phyloP scores from a whole-genome alignment of 495 filamentous ascomycete genomes.

The Trichoderma parareesei region DNA sequence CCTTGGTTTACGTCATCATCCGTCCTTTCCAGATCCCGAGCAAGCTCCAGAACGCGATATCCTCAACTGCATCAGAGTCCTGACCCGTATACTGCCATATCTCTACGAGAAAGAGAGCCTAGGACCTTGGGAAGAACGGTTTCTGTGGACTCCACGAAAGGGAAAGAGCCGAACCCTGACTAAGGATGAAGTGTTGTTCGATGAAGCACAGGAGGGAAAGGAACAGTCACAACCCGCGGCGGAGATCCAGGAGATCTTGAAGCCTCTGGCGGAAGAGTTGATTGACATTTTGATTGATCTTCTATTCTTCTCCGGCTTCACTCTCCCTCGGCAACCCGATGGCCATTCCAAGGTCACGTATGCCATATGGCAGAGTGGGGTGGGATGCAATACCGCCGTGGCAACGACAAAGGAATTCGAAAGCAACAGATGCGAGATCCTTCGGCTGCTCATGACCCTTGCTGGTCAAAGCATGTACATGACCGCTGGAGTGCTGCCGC shows the following conservation, averaged over 20 bases:
- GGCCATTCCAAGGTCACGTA: conserved; percentile 78
- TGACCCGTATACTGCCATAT: conserved; percentile 88
- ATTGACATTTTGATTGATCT: conserved; percentile 86
- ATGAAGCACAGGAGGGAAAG: conserved; percentile 52
- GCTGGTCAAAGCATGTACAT: conserved; percentile 90
- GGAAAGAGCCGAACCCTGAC: conserved; percentile 47
- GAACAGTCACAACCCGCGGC: conserved; percentile 47
- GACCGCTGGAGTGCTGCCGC: conserved; percentile 72
- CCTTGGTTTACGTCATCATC: conserved; percentile 72
- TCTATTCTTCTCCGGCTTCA: conserved; percentile 87
- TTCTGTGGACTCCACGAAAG: conserved; percentile 80
- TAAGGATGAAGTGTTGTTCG: conserved; percentile 72
- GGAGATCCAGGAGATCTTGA: conserved; percentile 52
- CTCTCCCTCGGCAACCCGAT: conserved; percentile 56
- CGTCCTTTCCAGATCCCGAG: conserved; percentile 83
- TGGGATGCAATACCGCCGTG: conserved; percentile 87
- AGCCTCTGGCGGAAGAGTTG: conserved; percentile 87
- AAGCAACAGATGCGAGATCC: conserved; percentile 81
- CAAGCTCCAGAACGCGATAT: conserved; percentile 83
- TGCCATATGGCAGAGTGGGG: conserved; percentile 96
- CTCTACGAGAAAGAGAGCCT: conserved; percentile 87
- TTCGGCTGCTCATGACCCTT: conserved; percentile 79
- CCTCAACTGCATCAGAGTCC: conserved; percentile 85
- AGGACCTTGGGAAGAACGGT: conserved; percentile 79
- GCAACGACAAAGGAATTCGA: conserved; percentile 85